These are phyloP conservation scores for Phaeomoniella chlamydospora DNA, from an alignment of 2,329 filamentous ascomycete species.

Conservation along the genomic window DNA sequence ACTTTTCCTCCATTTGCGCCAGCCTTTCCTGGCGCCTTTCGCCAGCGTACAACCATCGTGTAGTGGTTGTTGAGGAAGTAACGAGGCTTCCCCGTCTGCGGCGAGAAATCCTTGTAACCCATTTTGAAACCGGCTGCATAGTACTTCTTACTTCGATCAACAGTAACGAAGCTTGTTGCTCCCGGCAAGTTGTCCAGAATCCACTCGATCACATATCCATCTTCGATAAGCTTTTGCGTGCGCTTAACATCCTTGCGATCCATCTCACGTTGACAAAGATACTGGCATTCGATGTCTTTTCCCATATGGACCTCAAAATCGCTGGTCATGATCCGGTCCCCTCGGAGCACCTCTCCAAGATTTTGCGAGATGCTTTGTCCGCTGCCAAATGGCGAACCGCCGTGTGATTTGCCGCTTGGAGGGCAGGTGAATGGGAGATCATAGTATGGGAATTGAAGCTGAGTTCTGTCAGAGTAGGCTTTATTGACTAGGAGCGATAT, in stretches of 20 bases:
- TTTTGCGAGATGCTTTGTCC: conserved; percentile 70
- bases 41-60: conserved; percentile 69
- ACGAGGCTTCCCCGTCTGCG: conserved; percentile 42
- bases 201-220: conserved; percentile 83
- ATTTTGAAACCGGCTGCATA: conserved; percentile 85
- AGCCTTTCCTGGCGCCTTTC: conserved; percentile 52
- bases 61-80: conserved; percentile 81
- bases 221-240: conserved; percentile 56
- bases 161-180: conserved; percentile 75
- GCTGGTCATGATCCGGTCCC: conserved; percentile 71
- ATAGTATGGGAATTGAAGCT: conserved; percentile 84
- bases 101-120: conserved; percentile 56
- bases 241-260: conserved; percentile 49
- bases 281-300: conserved; percentile 56
- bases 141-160: conserved; percentile 73
- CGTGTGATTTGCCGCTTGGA: conserved; percentile 51
- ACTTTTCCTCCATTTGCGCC: conserved; percentile 61
- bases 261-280: conserved; percentile 57
- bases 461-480: conserved; percentile 76
- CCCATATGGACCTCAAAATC: conserved; percentile 72
- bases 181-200: conserved; percentile 85
- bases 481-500: conserved; percentile 87
- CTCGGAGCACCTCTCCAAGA: conserved; percentile 72
- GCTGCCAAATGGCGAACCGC: conserved; percentile 54
- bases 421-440: conserved; percentile 80